A percentile compares a stretch with the other conserved stretches of the same genome.
phyloP scores from a whole-genome alignment of 768 basidiomycete species.

The Kwoniella shandongensis region DNA sequence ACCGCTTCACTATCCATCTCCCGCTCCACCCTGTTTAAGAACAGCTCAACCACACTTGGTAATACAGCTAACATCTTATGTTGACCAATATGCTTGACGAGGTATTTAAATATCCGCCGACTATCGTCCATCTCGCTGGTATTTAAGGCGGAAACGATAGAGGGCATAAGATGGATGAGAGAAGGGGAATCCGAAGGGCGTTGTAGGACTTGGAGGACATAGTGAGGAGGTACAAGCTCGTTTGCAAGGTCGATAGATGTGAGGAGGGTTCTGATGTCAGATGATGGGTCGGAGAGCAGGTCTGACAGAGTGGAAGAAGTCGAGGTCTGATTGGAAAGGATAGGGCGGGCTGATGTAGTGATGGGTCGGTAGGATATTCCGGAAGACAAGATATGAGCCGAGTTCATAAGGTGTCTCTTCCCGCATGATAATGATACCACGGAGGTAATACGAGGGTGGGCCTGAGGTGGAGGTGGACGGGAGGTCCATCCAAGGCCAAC shows the following conservation, averaged over 20 bases:
- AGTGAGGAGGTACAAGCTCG: background rate
- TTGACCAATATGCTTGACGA: conserved; percentile 9
- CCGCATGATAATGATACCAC: too few relatives aligned
- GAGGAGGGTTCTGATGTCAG: background rate
- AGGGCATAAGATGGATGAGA: conserved; percentile 15
- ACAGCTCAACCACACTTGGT: conserved; percentile 9
- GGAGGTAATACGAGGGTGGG: too few relatives aligned
- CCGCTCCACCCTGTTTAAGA: background rate
- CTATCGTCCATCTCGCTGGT: background rate
- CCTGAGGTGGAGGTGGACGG: too few relatives aligned
- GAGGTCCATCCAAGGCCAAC: too few relatives aligned
- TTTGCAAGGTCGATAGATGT: background rate
- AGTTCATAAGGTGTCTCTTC: too few relatives aligned
- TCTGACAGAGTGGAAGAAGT: background rate
- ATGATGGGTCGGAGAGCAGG: background rate
- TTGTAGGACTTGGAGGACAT: background rate
- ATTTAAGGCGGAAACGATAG: conserved; percentile 6
- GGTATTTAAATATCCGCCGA: background rate
- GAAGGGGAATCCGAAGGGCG: conserved; percentile 5
- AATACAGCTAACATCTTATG: conserved; percentile 23
- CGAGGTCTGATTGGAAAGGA: too few relatives aligned
- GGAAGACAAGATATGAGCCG: too few relatives aligned
- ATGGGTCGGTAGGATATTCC: too few relatives aligned
- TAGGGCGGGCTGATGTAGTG: too few relatives aligned
- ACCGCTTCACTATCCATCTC: conserved; percentile 6